Evolutionary conservation across 805 yeast species (phyloP).

Genomic region (Yamadazyma sp.): DNA sequence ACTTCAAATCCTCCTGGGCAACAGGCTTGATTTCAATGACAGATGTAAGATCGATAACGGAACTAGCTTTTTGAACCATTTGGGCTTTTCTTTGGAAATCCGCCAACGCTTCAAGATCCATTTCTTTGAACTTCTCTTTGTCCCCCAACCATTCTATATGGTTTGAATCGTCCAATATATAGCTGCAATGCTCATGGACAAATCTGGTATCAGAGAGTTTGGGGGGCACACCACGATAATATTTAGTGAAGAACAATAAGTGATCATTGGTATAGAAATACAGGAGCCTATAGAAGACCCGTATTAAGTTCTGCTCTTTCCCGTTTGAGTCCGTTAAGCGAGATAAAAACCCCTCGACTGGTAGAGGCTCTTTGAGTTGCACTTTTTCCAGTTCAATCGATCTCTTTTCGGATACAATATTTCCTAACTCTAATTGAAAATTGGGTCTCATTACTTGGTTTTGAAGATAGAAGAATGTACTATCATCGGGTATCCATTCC

Average conservation of each 20-base stretch:
- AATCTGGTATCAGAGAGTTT: conserved; percentile 23
- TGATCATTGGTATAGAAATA: conserved; percentile 67
- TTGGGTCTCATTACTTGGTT: conserved; percentile 36
- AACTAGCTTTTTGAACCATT: conserved; percentile 56
- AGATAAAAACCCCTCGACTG: conserved; percentile 80
- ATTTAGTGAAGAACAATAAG: conserved; percentile 56
- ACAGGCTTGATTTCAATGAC: conserved; percentile 42
- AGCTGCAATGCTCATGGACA: conserved; percentile 54
- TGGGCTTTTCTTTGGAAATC: conserved; percentile 64
- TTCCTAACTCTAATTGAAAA: conserved; percentile 60
- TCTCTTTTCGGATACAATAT: conserved; percentile 19
- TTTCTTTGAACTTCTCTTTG: conserved; percentile 39
- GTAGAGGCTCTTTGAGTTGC: conserved; percentile 19
- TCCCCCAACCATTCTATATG: conserved; percentile 64
- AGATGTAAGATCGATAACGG: conserved; percentile 58
- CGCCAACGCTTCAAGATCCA: conserved; percentile 59
- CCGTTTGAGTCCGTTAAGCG: conserved; percentile 56
- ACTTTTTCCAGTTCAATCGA: not conserved
- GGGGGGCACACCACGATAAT: conserved; percentile 65
- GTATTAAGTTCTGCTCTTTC: conserved; percentile 30
- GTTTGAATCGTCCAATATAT: conserved; percentile 44
- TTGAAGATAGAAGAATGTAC: conserved; percentile 29
- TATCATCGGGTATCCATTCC: conserved; percentile 46
- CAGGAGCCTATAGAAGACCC: conserved; percentile 50
- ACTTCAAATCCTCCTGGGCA: conserved; percentile 19